These are phyloP conservation scores for Lithohypha guttulata DNA, from an alignment of 2,329 filamentous ascomycete genomes.

Conservation along the genomic window DNA sequence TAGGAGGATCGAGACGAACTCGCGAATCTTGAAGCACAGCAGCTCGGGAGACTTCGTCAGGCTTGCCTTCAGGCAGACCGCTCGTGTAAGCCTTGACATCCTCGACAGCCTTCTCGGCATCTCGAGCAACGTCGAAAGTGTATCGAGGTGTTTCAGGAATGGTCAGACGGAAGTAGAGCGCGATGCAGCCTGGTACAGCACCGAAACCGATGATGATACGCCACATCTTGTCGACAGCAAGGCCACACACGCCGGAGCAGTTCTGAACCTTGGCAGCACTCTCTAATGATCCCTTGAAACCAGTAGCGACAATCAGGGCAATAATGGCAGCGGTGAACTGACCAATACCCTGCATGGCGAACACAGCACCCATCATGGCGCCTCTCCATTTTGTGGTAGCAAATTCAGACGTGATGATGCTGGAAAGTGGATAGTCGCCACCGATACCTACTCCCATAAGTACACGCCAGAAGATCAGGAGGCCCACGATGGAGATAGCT, in stretches of 20 bases:
- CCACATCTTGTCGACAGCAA: slow-evolving; percentile 82
- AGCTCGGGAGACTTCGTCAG: slow-evolving; percentile 58
- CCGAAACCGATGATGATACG: slow-evolving; percentile 70
- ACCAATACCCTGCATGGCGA: slow-evolving; percentile 78
- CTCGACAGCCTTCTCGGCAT: slow-evolving; percentile 61
- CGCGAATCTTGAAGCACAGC: slow-evolving; percentile 45
- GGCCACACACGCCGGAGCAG: slow-evolving; percentile 54
- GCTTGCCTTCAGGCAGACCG: slow-evolving; percentile 50
- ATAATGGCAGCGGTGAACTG: slow-evolving; percentile 67
- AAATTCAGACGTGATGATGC: slow-evolving; percentile 57
- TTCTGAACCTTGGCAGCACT: slow-evolving; percentile 40
- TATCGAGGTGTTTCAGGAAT: slow-evolving; percentile 83
- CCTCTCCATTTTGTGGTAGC: slow-evolving; percentile 76
- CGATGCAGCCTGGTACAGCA: slow-evolving; percentile 67
- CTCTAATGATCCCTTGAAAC: slow-evolving; percentile 55
- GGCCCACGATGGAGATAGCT: slow-evolving; percentile 44
- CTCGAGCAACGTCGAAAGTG: slow-evolving; percentile 69
- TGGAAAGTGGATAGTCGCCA: slow-evolving; percentile 72
- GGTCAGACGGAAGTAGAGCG: slow-evolving; percentile 75
- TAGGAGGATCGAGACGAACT: slow-evolving; percentile 50
- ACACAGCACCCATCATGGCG: slow-evolving; percentile 78
- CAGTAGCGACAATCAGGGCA: slow-evolving; percentile 61
- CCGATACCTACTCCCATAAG: slow-evolving; percentile 71
- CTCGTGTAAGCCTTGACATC: slow-evolving; percentile 66
- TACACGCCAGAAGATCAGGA: slow-evolving; percentile 68